These are phyloP conservation scores for Xanthoconium stramineum DNA, from an alignment of 768 basidiomycete genomes.

Conservation along the genomic window DNA sequence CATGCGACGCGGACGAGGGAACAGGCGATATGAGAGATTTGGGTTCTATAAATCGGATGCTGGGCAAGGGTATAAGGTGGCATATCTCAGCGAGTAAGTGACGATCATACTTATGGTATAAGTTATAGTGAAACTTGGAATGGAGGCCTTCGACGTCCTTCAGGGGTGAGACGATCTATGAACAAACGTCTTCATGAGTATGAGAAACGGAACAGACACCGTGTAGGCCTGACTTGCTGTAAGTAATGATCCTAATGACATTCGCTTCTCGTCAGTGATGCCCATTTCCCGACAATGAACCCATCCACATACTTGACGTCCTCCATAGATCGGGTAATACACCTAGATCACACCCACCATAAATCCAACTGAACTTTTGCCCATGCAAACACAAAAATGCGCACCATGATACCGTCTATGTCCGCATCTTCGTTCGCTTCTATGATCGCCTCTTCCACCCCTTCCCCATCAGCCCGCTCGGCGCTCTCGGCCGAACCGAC, in stretches of 20 bases:
- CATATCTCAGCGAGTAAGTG: neutral
- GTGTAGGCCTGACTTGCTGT: slow-evolving; percentile 63
- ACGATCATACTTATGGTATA: slow-evolving; percentile 82
- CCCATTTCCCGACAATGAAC: neutral
- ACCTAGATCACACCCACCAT: slow-evolving; percentile 48
- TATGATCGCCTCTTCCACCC: slow-evolving; percentile 94
- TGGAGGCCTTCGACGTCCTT: slow-evolving; percentile 98
- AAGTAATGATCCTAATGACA: slow-evolving; percentile 83
- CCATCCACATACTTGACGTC: slow-evolving; percentile 60
- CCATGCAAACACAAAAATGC: slow-evolving; percentile 19
- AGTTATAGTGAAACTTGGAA: slow-evolving; percentile 92
- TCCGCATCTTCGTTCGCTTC: slow-evolving; percentile 86
- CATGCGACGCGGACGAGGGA: slow-evolving; percentile 28
- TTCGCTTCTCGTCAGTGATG: slow-evolving; percentile 8
- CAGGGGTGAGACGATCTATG: slow-evolving; percentile 84
- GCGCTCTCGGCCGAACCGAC: slow-evolving; percentile 47
- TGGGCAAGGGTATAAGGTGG: slow-evolving; percentile 28
- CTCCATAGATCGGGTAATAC: slow-evolving; percentile 95
- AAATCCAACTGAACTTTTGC: neutral
- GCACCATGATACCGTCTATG: slow-evolving; percentile 94
- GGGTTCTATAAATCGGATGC: slow-evolving; percentile 90
- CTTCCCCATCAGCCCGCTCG: slow-evolving; percentile 66
- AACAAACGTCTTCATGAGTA: neutral
- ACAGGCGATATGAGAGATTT: slow-evolving; percentile 56
- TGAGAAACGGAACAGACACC: neutral